Percentiles rank a stretch among this genome's conserved stretches.
These are phyloP conservation scores for Silene noctiflora DNA, from an alignment of 179 eudicot species.

Conservation along the genomic window DNA sequence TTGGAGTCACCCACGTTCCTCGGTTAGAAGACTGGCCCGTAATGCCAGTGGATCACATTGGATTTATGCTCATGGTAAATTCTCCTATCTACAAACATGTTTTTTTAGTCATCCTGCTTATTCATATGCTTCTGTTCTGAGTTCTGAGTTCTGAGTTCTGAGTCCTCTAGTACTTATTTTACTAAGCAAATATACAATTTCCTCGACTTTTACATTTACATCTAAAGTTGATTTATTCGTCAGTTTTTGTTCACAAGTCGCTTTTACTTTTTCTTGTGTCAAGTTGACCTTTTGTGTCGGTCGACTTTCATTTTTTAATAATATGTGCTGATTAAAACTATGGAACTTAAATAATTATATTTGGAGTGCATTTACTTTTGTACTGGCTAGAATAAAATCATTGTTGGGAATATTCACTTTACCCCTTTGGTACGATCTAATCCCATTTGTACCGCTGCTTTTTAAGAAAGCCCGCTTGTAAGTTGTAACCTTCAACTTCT, in stretches of 20 bases:
- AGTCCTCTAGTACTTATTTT: neutral
- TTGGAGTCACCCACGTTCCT: conserved; percentile 45
- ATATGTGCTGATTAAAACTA: too few species aligned
- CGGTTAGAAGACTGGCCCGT: conserved; percentile 51
- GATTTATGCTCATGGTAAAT: conserved; percentile 44
- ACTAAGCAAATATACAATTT: neutral
- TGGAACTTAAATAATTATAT: too few species aligned
- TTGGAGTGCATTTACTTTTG: too few species aligned
- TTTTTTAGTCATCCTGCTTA: neutral
- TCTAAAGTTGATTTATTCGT: neutral
- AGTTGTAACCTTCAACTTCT: too few species aligned
- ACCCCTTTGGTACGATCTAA: too few species aligned
- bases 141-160: neutral
- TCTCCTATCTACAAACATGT: neutral
- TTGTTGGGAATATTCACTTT: too few species aligned
- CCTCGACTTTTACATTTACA: neutral
- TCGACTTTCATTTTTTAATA: neutral
- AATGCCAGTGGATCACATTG: conserved; percentile 45
- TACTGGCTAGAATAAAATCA: too few species aligned
- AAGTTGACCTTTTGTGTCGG: neutral
- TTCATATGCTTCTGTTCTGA: neutral
- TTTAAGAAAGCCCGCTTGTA: too few species aligned
- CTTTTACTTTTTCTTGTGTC: neutral
- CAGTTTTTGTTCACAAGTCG: neutral
- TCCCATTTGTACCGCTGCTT: too few species aligned